A percentile compares a stretch with the other conserved stretches of the same genome.
phyloP scores from a whole-genome alignment of 1,139 yeast genomes.

The Taphrina pruni region DNA sequence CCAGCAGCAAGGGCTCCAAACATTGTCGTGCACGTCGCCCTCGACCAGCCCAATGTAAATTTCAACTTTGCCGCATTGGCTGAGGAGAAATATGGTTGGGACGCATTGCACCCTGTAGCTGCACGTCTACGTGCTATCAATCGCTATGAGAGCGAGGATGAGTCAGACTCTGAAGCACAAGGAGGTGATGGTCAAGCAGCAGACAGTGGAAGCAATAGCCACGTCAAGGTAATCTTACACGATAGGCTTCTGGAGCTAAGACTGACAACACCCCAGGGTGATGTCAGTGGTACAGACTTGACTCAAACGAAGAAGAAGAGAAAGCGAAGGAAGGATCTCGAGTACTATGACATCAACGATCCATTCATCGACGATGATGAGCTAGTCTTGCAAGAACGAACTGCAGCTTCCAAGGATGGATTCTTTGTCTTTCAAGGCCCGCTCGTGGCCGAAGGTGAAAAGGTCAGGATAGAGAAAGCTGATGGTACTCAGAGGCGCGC shows the following conservation, averaged over 20 bases:
- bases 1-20: conserved; percentile 41
- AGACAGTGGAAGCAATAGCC: background rate
- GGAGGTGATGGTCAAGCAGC: conserved; percentile 53
- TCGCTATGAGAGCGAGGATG: conserved; percentile 56
- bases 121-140: conserved; percentile 52
- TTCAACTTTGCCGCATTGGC: conserved; percentile 79
- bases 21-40: conserved; percentile 46
- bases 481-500: conserved; percentile 28
- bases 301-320: conserved; percentile 61
- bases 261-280: background rate
- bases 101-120: conserved; percentile 66
- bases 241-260: too few species aligned
- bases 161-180: conserved; percentile 63
- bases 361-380: conserved; percentile 97
- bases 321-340: conserved; percentile 56
- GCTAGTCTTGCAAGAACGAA: conserved; percentile 87
- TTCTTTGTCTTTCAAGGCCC: conserved; percentile 97
- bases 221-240: background rate
- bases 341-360: conserved; percentile 85
- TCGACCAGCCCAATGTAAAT: conserved; percentile 56
- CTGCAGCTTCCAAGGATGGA: conserved; percentile 92
- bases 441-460: conserved; percentile 69
- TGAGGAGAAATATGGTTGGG: conserved; percentile 86
- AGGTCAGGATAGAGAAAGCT: conserved; percentile 48
- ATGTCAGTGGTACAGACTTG: conserved; percentile 3